These are phyloP conservation scores for Termitomyces sp. DNA, from an alignment of 768 basidiomycete species.

Conservation along the genomic window DNA sequence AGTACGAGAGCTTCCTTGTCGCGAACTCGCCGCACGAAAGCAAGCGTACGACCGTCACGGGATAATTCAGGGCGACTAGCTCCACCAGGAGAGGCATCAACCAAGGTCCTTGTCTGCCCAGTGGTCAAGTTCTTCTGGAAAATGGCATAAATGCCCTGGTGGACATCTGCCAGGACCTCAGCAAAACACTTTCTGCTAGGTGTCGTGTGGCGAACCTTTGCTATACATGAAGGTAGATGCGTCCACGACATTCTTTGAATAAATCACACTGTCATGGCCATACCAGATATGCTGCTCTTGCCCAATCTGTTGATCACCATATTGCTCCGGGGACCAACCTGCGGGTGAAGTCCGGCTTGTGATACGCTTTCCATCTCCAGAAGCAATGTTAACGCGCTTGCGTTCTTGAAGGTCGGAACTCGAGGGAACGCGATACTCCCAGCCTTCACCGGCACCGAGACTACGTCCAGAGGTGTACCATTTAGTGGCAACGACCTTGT, in stretches of 20 bases:
- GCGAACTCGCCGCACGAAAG: slow-evolving; percentile 67
- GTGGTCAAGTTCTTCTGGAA: slow-evolving; percentile 62
- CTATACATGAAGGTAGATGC: slow-evolving; percentile 47
- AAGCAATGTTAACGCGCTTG: slow-evolving; percentile 28
- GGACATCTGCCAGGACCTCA: slow-evolving; percentile 44
- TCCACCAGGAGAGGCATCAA: slow-evolving; percentile 58
- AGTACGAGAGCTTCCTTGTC: slow-evolving; percentile 71
- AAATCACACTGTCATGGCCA: slow-evolving; percentile 53
- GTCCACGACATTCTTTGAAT: slow-evolving; percentile 59
- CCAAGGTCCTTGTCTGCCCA: slow-evolving; percentile 43
- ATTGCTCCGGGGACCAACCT: slow-evolving; percentile 56
- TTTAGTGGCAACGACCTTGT: slow-evolving; percentile 65
- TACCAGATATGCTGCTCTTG: slow-evolving; percentile 66
- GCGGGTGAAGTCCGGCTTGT: slow-evolving; percentile 45
- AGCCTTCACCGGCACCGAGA: slow-evolving; percentile 68
- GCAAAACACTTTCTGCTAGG: not conserved
- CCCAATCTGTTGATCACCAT: slow-evolving; percentile 67
- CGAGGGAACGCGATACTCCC: slow-evolving; percentile 58
- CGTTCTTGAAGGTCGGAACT: slow-evolving; percentile 35
- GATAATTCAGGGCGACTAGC: slow-evolving; percentile 70
- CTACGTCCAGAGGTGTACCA: slow-evolving; percentile 67
- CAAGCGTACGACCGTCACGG: slow-evolving; percentile 60
- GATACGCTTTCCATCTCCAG: slow-evolving; percentile 1
- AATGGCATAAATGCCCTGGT: slow-evolving; percentile 66
- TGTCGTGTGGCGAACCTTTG: slow-evolving; percentile 42